phyloP scores from a whole-genome alignment of 345 rosid genomes.

The Bruguiera parviflora region DNA sequence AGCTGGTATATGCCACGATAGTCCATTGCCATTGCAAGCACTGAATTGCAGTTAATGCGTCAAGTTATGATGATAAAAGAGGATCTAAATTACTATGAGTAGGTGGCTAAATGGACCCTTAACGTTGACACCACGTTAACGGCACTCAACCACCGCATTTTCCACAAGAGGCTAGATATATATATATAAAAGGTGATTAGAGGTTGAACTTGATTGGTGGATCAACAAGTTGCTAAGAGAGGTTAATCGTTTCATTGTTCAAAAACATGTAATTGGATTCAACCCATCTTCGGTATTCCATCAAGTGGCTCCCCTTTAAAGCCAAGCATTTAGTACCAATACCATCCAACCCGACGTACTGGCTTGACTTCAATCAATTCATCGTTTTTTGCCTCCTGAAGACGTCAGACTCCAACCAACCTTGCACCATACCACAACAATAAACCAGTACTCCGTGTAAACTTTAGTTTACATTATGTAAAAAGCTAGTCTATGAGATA shows the following conservation, averaged over 20 bases:
- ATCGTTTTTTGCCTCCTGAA: neutral
- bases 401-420: neutral
- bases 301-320: neutral
- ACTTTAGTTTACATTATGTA: neutral
- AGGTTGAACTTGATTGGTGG: neutral
- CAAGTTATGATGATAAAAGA: neutral
- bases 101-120: constrained; percentile 5
- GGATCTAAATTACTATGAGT: neutral
- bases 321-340: neutral
- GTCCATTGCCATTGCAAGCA: neutral
- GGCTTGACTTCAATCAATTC: neutral
- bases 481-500: neutral
- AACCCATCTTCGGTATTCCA: neutral
- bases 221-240: neutral
- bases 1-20: neutral
- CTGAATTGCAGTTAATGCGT: neutral
- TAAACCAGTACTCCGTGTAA: neutral
- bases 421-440: neutral
- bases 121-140: neutral
- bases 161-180: neutral
- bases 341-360: neutral
- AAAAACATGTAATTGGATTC: neutral
- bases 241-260: neutral
- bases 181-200: neutral
- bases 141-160: neutral